phyloP scores from a whole-genome alignment of 2,329 filamentous ascomycete genomes.

The Berkeleyomyces rouxiae region DNA sequence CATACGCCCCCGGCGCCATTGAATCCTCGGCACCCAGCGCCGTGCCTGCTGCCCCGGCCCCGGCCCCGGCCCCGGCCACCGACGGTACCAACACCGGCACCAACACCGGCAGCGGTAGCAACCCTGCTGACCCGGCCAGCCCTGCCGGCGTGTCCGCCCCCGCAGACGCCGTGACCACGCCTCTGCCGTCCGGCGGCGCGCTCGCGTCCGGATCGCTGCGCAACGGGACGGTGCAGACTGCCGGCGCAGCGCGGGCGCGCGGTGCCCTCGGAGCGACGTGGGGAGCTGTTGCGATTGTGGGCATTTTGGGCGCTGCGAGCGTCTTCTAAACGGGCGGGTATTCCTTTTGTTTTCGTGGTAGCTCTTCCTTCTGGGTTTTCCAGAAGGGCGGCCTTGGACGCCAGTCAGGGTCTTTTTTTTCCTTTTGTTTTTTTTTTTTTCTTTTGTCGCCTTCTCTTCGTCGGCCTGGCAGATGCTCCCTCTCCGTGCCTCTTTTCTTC shows the following conservation, averaged over 20 bases:
- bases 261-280: not conserved
- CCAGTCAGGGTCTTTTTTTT: not conserved
- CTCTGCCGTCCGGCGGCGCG: not conserved
- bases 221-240: not conserved
- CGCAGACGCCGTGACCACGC: not conserved
- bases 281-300: not conserved
- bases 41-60: not conserved
- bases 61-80: not conserved
- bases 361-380: no score
- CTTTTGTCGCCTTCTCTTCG: not conserved
- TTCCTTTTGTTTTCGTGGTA: not conserved
- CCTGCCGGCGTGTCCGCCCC: not conserved
- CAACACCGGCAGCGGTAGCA: not conserved
- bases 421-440: not conserved
- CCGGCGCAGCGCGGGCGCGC: not conserved
- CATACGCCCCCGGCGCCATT: not conserved
- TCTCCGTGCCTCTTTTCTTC: no score
- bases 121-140: not conserved
- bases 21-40: not conserved
- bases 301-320: not conserved
- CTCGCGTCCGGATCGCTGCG: not conserved
- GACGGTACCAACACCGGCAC: not conserved
- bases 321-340: not conserved
- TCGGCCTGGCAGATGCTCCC: no score
- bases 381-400: no score